phyloP scores from a whole-genome alignment of 306 rosid species.

The Hylodesmum podocarpum region DNA sequence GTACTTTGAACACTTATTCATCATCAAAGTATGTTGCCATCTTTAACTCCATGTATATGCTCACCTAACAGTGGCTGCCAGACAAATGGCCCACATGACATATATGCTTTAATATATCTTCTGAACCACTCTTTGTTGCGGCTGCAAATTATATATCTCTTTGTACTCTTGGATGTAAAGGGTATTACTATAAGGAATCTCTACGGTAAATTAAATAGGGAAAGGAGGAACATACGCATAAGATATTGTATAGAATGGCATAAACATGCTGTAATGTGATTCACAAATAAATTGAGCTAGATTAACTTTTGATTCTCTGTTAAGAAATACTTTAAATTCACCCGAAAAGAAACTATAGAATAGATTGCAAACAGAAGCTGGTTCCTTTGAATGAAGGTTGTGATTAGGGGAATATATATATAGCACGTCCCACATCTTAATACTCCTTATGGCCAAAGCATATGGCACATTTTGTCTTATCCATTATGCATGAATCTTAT shows the following conservation, averaged over 20 bases:
- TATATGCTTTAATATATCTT: slow-evolving; percentile 44
- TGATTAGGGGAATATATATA: slow-evolving; percentile 47
- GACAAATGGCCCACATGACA: slow-evolving; percentile 43
- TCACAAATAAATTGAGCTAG: too few species aligned
- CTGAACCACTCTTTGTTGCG: slow-evolving; percentile 41
- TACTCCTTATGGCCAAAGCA: slow-evolving; percentile 44
- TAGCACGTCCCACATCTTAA: slow-evolving; percentile 34
- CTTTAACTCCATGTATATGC: slow-evolving; percentile 39
- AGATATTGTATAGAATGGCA: too few species aligned
- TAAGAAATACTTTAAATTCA: too few species aligned
- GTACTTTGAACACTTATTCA: slow-evolving; percentile 34
- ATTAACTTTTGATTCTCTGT: too few species aligned
- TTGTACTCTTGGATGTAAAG: slow-evolving; percentile 27
- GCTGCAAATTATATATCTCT: slow-evolving; percentile 34
- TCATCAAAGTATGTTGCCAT: slow-evolving; percentile 31
- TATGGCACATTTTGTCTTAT: slow-evolving; percentile 64
- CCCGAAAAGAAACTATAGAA: slow-evolving; percentile 17
- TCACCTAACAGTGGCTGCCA: slow-evolving; percentile 29
- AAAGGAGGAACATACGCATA: slow-evolving; percentile 18
- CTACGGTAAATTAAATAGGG: slow-evolving; percentile 16
- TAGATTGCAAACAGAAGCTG: slow-evolving; percentile 42
- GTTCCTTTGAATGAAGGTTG: slow-evolving; percentile 42
- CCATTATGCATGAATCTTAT: slow-evolving; percentile 58
- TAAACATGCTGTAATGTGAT: too few species aligned
- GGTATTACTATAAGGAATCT: slow-evolving; percentile 31